phyloP scores from a whole-genome alignment of 768 basidiomycete genomes.

The Dentipellis fragilis region DNA sequence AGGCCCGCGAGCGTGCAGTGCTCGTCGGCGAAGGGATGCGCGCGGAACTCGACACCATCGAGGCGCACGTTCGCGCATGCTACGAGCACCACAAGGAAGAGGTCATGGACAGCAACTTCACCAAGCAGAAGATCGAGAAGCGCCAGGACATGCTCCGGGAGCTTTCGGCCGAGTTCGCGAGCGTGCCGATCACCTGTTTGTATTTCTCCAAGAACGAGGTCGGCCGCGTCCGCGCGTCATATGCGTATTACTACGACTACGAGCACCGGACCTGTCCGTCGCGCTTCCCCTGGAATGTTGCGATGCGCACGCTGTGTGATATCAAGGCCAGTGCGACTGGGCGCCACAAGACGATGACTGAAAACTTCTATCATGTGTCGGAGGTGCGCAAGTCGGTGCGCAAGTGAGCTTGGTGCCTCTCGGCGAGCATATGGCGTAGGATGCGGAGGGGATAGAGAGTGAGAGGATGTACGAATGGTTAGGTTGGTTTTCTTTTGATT shows the following conservation, averaged over 20 bases:
- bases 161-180: conserved; percentile 32
- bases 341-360: conserved; percentile 28
- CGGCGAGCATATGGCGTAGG: background rate
- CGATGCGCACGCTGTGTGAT: conserved; percentile 38
- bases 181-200: conserved; percentile 19
- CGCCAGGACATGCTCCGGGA: conserved; percentile 39
- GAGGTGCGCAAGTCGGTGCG: conserved; percentile 8
- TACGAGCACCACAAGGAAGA: conserved; percentile 12
- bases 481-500: background rate
- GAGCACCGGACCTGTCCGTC: conserved; percentile 11
- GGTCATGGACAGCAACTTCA: conserved; percentile 21
- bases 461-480: too few species aligned
- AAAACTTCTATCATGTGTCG: conserved; percentile 35
- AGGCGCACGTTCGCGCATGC: conserved; percentile 27
- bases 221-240: conserved; percentile 36
- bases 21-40: conserved; percentile 14
- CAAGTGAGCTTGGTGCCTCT: background rate
- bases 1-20: conserved; percentile 18
- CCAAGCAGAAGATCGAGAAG: conserved; percentile 27
- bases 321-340: conserved; percentile 42
- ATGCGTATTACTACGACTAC: conserved; percentile 35
- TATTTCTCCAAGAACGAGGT: conserved; percentile 23
- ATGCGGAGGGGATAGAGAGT: background rate
- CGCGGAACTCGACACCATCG: conserved; percentile 28
- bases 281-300: conserved; percentile 46